Evolutionary conservation across 164 flowering plant genomes (phyloP).

Genomic region (Amborella trichopoda): DNA sequence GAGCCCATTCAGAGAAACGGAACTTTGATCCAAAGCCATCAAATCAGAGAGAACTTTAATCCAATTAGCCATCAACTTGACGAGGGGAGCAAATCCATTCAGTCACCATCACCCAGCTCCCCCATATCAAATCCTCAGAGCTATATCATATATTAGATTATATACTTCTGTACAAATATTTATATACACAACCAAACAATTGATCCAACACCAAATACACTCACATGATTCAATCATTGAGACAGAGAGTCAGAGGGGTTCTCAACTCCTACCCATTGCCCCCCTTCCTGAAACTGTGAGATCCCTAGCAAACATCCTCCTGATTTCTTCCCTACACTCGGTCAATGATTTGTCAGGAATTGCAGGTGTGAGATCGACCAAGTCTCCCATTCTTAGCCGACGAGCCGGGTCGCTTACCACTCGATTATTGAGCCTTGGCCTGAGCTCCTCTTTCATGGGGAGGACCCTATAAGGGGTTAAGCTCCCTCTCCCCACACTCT

Average conservation of each 20-base stretch:
- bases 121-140: too few species aligned
- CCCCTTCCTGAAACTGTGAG: constrained; percentile 16
- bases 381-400: constrained; percentile 90
- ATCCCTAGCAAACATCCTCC: constrained; percentile 77
- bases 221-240: too few species aligned
- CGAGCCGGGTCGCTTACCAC: constrained; percentile 48
- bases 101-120: too few species aligned
- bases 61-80: too few species aligned
- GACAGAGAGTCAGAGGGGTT: background rate
- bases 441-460: constrained; percentile 65
- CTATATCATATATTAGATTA: too few species aligned
- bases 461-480: constrained; percentile 38
- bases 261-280: constrained; percentile 31
- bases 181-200: constrained; percentile 9
- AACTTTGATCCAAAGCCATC: too few species aligned
- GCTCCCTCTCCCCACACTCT: constrained; percentile 49
- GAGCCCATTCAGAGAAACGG: too few species aligned
- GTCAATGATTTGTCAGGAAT: constrained; percentile 66
- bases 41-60: too few species aligned
- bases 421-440: constrained; percentile 70
- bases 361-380: constrained; percentile 78
- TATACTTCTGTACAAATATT: constrained; percentile 7
- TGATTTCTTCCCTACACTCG: constrained; percentile 80
- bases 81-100: too few species aligned
- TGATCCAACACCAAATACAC: too few species aligned